Base-by-base conservation (phyloP, 495 filamentous ascomycete species). In the Hypoxylon fragiforme region DNA sequence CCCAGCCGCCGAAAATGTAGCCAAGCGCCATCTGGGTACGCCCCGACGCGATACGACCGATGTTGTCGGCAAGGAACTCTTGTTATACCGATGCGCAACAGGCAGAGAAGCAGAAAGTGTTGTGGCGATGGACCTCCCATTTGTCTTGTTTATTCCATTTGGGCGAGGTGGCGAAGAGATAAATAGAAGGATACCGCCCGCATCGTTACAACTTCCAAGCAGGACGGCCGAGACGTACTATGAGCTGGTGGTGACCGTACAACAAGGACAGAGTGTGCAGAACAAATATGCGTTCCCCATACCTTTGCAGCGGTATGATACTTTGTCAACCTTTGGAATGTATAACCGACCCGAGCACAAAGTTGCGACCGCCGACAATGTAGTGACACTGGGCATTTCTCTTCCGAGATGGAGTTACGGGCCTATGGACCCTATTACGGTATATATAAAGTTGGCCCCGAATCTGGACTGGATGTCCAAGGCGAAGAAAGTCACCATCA, bases 301-400 rank as follows among this genome's bases (percentile, higher is more conserved):
- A 1, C 95, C 94, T 9, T 83, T 98, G 55, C 81, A 85, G 55
- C 81, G 94, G 58, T 98, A 97, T 72, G 94, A 98, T 70, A 98
- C 91, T 2, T 77, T 98, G 21, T 97, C 92, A 16, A 97, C 94
- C 22, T 98, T 97, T 71, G 95, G 94, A 68, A 98, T 98, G 94
- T 98, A 97, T 74, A 97, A 97, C 72, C 85, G 91, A 20, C 94
- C 91, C 7, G 94, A 97, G 69, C 85, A 83, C 43, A 89, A 89
- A 40, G 89, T 95, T 55, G 81, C 81, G 44, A 86, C 91, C 45
- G 81, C 89, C 31, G 94, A 98, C 70, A 92, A 95, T 66, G 72
- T 97, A 44, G 92, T 98, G 34, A 95, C 90, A 12, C 73, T 98
- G 48, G 88, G 89, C 13, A 95, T 96, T 46, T 92, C 87, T 43